Evolutionary conservation across 108 stramenopile species (phyloP), one percentile per base, ranked within the genome.

Genomic region (Cyclotella baltica): DNA sequence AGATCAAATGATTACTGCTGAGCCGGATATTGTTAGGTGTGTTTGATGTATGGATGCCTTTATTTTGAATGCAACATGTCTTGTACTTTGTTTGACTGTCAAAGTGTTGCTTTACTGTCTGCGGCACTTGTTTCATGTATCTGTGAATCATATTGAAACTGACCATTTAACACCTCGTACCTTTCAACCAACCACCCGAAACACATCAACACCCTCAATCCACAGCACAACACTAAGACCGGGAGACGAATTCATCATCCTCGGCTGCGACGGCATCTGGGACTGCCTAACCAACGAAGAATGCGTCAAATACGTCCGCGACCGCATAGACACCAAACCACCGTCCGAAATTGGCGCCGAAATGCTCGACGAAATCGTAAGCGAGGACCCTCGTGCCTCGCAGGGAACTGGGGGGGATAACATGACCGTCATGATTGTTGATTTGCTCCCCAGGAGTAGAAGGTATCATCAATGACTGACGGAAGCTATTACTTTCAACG

Each of bases 221-320:
- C n/a, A 29, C 52, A 77, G 75, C 64, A 77, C 80, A 56, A 86
- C 57, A 8, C 57, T 93, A 28, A 62, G 55, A 43, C 40, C 88
- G 15, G 77, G 52, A n/a, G 95, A 96, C 68, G 97, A 98, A 79
- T 98, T 99, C 64, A 70, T 97, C 63, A 76, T 99, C 36, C 61
- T 99, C 52, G 99, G 96, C 4, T 96, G 97, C 55, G 99, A 99
- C 76, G 99, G 99, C 30, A 94, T 99, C 53, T 99, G 97, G 98
- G 99, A 99, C 66, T 97, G 97, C 53, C 77, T 99, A 51, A 81
- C 94, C 25, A 93, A 92, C 70, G 95, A 98, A 84, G 84, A 92
- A 69, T 94, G 96, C 16, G 95, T 97, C 0, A 84, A 97, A 25
- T 98, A 94, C 74, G 97, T 98, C 16, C 85, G 84, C 19, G 76